Conservation (phyloP, 2,329 filamentous ascomycete species). For the Alternaria ethzedia region DNA sequence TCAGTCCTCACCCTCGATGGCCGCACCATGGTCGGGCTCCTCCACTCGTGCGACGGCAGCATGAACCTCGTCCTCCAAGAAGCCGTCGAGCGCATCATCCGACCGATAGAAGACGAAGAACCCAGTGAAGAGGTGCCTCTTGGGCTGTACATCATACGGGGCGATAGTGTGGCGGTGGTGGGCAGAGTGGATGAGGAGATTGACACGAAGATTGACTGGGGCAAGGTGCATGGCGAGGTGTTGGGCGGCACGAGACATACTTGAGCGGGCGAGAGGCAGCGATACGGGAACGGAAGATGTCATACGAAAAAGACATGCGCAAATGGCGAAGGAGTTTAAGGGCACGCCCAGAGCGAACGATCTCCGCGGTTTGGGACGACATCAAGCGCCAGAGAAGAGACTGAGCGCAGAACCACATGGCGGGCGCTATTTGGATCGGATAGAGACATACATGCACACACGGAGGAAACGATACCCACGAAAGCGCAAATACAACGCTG, state of each 20-base stretch:
- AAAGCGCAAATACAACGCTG: slow-evolving; percentile 16
- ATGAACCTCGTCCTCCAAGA: slow-evolving; percentile 90
- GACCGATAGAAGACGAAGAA: slow-evolving; percentile 81
- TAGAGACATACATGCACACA: slow-evolving; percentile 3
- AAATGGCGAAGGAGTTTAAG: background rate
- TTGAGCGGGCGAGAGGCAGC: slow-evolving; percentile 15
- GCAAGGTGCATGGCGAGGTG: slow-evolving; percentile 81
- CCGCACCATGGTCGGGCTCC: slow-evolving; percentile 75
- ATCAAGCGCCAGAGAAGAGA: background rate
- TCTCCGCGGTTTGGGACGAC: slow-evolving; percentile 20
- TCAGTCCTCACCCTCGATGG: slow-evolving; percentile 92
- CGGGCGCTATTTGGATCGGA: background rate
- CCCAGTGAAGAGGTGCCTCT: slow-evolving; percentile 80
- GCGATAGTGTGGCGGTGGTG: slow-evolving; percentile 91
- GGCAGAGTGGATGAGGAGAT: slow-evolving; percentile 89
- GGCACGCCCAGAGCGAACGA: slow-evolving; percentile 72
- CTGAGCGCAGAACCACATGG: background rate
- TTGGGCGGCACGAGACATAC: slow-evolving; percentile 84
- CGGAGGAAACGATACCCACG: slow-evolving; percentile 24
- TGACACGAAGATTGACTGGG: slow-evolving; percentile 91
- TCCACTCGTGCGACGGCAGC: slow-evolving; percentile 85
- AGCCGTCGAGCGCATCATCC: slow-evolving; percentile 89
- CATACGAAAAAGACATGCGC: background rate
- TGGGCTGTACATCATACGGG: slow-evolving; percentile 88
- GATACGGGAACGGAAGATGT: background rate